A percentile compares a stretch with the other conserved stretches of the same genome.
phyloP scores from a whole-genome alignment of 345 rosid species.

The Dimocarpus longan region DNA sequence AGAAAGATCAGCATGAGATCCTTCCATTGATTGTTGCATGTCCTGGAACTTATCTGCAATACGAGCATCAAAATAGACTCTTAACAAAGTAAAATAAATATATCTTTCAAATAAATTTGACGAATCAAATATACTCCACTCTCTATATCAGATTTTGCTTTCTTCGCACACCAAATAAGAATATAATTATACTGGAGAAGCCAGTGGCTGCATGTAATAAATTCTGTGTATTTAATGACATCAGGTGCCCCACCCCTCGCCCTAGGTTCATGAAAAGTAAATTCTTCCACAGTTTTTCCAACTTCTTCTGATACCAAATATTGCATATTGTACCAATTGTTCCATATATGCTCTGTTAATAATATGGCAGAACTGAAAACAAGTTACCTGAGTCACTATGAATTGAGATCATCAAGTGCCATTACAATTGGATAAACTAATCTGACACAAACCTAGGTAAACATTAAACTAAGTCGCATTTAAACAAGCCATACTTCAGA shows the following conservation, averaged over 20 bases:
- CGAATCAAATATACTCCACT: too few species aligned
- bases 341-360: too few species aligned
- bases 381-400: too few species aligned
- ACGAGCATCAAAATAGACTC: slow-evolving; percentile 19
- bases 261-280: background rate
- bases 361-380: too few species aligned
- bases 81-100: slow-evolving; percentile 11
- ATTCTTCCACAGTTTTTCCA: background rate
- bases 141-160: too few species aligned
- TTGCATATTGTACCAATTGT: too few species aligned
- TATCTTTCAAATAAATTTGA: slow-evolving; percentile 6
- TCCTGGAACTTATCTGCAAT: slow-evolving; percentile 39
- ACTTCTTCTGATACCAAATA: too few species aligned
- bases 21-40: slow-evolving; percentile 47
- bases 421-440: background rate
- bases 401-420: background rate
- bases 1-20: slow-evolving; percentile 52
- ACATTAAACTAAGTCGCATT: background rate
- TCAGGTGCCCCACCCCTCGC: background rate
- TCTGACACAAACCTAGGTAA: background rate
- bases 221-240: background rate
- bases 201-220: background rate
- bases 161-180: too few species aligned
- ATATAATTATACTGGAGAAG: background rate
- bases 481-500: background rate